Evolutionary conservation across 805 yeast genomes (phyloP).

Genomic region (Starmera caribaea): DNA sequence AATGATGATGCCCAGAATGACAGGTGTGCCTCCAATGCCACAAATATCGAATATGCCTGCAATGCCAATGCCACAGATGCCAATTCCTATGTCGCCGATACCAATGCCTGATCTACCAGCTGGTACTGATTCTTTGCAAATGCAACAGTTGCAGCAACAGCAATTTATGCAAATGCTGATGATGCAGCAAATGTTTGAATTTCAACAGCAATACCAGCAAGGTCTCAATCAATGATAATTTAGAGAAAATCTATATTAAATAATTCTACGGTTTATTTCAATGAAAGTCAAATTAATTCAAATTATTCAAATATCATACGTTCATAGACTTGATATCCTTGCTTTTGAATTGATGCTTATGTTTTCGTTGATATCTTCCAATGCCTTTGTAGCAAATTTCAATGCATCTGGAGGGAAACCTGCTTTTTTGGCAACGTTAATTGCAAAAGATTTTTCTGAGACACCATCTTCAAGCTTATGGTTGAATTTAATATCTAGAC

Average conservation of each 20-base stretch:
- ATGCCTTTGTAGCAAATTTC: constrained; percentile 83
- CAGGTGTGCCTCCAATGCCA: constrained; percentile 6
- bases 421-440: constrained; percentile 91
- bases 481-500: constrained; percentile 62
- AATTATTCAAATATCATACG: no score
- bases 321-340: constrained; percentile 28
- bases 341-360: constrained; percentile 24
- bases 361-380: constrained; percentile 64
- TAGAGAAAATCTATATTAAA: no score
- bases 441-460: constrained; percentile 91
- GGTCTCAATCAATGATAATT: no score
- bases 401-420: constrained; percentile 83
- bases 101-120: constrained; percentile 1
- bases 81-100: constrained; percentile 1
- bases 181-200: constrained; percentile 13
- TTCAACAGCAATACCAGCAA: no score
- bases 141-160: constrained; percentile 20
- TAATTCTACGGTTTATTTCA: no score
- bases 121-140: constrained; percentile 15
- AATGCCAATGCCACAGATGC: constrained; percentile 23
- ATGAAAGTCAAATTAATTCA: no score
- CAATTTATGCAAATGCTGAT: constrained; percentile 16
- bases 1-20: constrained; percentile 10
- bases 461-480: constrained; percentile 89
- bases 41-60: constrained; percentile 7